Base-by-base conservation (phyloP, 2,329 filamentous ascomycete genomes). In the Penicillium concentricum region DNA sequence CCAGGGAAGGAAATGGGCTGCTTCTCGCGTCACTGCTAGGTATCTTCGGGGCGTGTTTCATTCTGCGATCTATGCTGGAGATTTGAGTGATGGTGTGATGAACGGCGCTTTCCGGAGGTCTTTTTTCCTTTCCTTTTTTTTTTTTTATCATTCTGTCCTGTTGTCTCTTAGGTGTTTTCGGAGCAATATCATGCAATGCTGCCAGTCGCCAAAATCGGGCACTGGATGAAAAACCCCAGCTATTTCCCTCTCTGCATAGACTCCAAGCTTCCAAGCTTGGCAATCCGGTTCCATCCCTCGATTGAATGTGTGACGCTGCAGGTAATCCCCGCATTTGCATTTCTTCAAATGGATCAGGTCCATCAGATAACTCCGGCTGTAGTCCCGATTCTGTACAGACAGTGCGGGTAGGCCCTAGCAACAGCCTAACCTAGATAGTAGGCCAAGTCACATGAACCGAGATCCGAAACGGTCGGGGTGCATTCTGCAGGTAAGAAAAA, bases 1-100 rank as follows among this genome's bases (percentile, higher is more conserved):
- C 79, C 15, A 75, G 77, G 74, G 76, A 80, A 66, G 79, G 78
- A 4, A 77, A 76, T 52, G 71, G 69, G 7, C 54, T 80, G 48
- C 52, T 79, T 54, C 53, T 78, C 42, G 77, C 73, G 13, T 71
- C 73, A 5, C 44, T 68, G 15, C 57, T 79, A 35, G 75, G 73
- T 12, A 45, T 74, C 5, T 26, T 79, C 18, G 76, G 74, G 20
- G 73, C 68, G 44, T 79, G 76, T 74, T 63, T 75, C 58, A 70
- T 77, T 51, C 66, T 79, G 57, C 70, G 70, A 61, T 74, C 73
- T 45, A 46, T 76, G 28, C 59, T 71, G 51, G 61, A 60, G 38
- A 58, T 61, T 32, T 71, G 54, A 62, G 16, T 39, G 18, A 24
- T n/a, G 15, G 39, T 16, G 24, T n/a, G 15, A 12, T 32, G 44